These are phyloP conservation scores for Boechera retrofracta DNA, from an alignment of 345 rosid species.

Conservation along the genomic window DNA sequence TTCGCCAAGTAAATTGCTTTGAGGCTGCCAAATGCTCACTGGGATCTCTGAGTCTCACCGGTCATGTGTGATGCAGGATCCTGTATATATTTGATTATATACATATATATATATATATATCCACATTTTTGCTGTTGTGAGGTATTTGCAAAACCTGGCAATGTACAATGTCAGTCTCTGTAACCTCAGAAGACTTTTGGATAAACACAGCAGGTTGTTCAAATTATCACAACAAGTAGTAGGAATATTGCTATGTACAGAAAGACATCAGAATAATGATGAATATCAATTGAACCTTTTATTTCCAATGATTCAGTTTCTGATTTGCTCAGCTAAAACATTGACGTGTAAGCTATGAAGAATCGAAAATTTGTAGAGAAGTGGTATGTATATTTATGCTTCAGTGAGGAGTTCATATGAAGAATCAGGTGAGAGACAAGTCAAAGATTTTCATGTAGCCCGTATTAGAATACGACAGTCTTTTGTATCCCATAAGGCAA, in stretches of 20 bases:
- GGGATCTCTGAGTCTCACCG: slow-evolving; percentile 57
- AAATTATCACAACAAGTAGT: slow-evolving; percentile 26
- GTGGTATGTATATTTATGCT: slow-evolving; percentile 30
- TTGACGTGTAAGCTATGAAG: slow-evolving; percentile 28
- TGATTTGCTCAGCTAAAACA: slow-evolving; percentile 13
- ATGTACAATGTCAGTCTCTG: slow-evolving; percentile 42
- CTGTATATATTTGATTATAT: slow-evolving; percentile 28
- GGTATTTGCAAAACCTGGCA: slow-evolving; percentile 36
- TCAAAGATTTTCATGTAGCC: not conserved
- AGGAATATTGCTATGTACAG: slow-evolving; percentile 36
- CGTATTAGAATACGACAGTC: slow-evolving; percentile 74
- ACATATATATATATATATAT: not conserved
- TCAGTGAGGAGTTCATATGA: slow-evolving; percentile 5
- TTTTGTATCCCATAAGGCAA: slow-evolving; percentile 70
- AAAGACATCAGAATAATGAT: slow-evolving; percentile 30
- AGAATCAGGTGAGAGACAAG: slow-evolving; percentile 24
- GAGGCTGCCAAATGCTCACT: slow-evolving; percentile 61
- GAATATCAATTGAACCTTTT: slow-evolving; percentile 10
- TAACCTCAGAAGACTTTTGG: slow-evolving; percentile 39
- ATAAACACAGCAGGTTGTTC: slow-evolving; percentile 27
- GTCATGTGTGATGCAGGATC: slow-evolving; percentile 44
- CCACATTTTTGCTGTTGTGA: slow-evolving; percentile 43
- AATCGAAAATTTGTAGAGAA: not conserved
- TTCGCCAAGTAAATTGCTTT: slow-evolving; percentile 59
- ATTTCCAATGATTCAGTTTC: slow-evolving; percentile 28